Percentiles rank a stretch among this genome's conserved stretches.
phyloP scores from a whole-genome alignment of 352 stramenopile genomes.

The Saprolegnia parasitica region DNA sequence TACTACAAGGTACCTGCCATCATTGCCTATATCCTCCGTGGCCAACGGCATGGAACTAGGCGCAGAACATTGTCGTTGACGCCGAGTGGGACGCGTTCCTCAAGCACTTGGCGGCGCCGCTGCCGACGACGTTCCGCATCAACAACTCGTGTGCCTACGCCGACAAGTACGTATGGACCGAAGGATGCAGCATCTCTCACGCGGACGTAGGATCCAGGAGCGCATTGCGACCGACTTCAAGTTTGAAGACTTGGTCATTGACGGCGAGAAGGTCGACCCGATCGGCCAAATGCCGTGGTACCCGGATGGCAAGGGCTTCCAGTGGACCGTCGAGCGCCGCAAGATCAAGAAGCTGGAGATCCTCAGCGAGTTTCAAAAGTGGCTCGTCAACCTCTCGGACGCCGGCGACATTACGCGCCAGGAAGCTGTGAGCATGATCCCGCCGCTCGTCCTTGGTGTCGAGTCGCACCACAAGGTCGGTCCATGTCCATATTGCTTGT shows the following conservation, averaged over 20 bases:
- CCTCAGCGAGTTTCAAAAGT: constrained; percentile 93
- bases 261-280: constrained; percentile 71
- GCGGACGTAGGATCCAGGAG: constrained; percentile 61
- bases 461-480: constrained; percentile 86
- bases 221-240: constrained; percentile 82
- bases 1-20: constrained; percentile 63
- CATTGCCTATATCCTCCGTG: no score
- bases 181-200: neutral
- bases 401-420: constrained; percentile 95
- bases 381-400: constrained; percentile 93
- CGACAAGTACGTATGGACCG: constrained; percentile 46
- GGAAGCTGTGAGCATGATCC: constrained; percentile 99
- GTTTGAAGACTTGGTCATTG: constrained; percentile 75
- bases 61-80: constrained; percentile 73
- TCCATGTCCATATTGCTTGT: neutral
- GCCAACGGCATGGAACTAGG: constrained; percentile 30
- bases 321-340: constrained; percentile 83
- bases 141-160: constrained; percentile 85
- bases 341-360: constrained; percentile 90
- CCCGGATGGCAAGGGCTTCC: constrained; percentile 82
- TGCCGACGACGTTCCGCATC: constrained; percentile 93
- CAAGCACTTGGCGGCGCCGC: constrained; percentile 74
- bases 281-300: constrained; percentile 89
- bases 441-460: constrained; percentile 94
- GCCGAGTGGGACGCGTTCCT: constrained; percentile 90